Base-by-base conservation (phyloP, 2,329 filamentous ascomycete species). In the Xylaria sp. region DNA sequence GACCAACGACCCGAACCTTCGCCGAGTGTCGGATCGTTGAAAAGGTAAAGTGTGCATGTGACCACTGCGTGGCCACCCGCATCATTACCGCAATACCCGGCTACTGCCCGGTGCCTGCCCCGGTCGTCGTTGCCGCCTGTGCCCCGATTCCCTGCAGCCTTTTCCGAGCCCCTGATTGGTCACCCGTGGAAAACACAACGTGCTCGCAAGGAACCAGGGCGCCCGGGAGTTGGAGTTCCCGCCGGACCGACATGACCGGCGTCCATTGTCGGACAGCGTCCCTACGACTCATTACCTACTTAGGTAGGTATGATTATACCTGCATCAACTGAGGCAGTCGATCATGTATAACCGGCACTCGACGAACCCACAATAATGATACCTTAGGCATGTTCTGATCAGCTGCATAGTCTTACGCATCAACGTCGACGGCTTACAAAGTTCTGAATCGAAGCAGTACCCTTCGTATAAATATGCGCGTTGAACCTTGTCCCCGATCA, bases 1-100 rank as follows among this genome's bases (percentile, higher is more conserved):
- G 47, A 42, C 38, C 22, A 17, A 60, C 31, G 38, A 10, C 33
- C 54, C 56, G 66, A 72, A 22, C 45, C 63, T 59, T 63, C 62
- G 62, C 58, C 66, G 66, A 56, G 31, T 56, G 44, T 58, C 64
- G 61, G 65, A 44, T 49, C 17, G 45, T 27, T 62, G 38, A 67
- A 68, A 59, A 25, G n/a, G n/a, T 42, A 67, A 55, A 47, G 60
- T 63, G 61, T 22, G 42, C 27, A 54, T 57, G 31, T 39, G 11
- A 42, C 29, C 2, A 36, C 22, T 42, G 29, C 33, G 22, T 36
- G 31, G 33, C 39, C 51, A 15, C 33, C 33, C 31, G n/a, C 51
- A 39, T 15, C 20, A 15, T 17, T 15, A 13, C 31, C 20, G 20
- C 20, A n/a, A 3, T 54, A 20, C 53, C 53, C 22, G 53, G 53